phyloP scores from a whole-genome alignment of 2,329 filamentous ascomycete genomes.

The Ustulina deusta region DNA sequence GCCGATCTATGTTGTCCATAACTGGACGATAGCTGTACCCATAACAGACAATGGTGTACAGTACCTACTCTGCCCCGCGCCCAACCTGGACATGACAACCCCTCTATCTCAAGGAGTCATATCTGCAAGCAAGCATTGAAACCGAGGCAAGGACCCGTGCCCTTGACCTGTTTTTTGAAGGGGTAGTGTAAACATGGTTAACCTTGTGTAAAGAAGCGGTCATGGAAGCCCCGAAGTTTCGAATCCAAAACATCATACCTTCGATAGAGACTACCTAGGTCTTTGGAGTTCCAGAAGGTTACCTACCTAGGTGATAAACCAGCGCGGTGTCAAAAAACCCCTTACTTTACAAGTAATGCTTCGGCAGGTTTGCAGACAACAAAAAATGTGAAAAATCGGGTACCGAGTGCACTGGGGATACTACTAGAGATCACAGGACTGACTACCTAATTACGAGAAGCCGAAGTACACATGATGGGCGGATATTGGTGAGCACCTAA shows the following conservation, averaged over 20 bases:
- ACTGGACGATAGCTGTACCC: neutral
- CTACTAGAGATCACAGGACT: neutral
- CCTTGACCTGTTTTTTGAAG: neutral
- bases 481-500: neutral
- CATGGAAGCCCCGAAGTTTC: neutral
- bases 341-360: too few relatives aligned
- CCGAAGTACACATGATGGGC: constrained; percentile 3
- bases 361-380: too few relatives aligned
- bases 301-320: constrained; percentile 18
- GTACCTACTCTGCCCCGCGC: constrained; percentile 25
- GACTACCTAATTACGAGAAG: neutral
- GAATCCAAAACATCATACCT: neutral
- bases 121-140: neutral
- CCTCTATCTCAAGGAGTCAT: constrained; percentile 22
- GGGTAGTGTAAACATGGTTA: neutral
- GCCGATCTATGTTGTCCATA: neutral
- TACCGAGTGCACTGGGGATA: too few relatives aligned
- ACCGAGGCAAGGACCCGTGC: neutral
- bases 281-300: constrained; percentile 16
- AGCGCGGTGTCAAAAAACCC: constrained; percentile 17
- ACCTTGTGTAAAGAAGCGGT: neutral
- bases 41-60: neutral
- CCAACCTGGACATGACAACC: constrained; percentile 11
- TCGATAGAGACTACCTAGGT: constrained; percentile 14
- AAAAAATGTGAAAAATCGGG: too few relatives aligned